Percentiles rank a stretch among this genome's conserved stretches.
Conservation (phyloP, 2,329 filamentous ascomycete species). For the Tolypocladium capitatum region DNA sequence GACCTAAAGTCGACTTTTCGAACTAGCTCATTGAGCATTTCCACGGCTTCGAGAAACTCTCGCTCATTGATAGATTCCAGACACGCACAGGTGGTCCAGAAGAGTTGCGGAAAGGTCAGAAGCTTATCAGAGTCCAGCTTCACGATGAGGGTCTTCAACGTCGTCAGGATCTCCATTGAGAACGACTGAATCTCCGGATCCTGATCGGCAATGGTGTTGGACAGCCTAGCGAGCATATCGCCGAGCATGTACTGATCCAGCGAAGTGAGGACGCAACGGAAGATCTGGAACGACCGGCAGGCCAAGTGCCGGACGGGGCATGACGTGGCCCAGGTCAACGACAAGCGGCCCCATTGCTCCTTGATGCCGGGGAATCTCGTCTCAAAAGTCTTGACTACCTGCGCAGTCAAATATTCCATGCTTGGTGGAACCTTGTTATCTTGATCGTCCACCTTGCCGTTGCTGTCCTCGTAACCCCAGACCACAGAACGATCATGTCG, state of each 20-base stretch:
- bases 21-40: slow-evolving; percentile 80
- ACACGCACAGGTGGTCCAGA: slow-evolving; percentile 96
- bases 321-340: slow-evolving; percentile 89
- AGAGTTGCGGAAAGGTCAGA: slow-evolving; percentile 82
- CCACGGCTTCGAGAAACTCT: slow-evolving; percentile 82
- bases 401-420: slow-evolving; percentile 73
- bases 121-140: slow-evolving; percentile 71
- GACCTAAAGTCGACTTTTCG: slow-evolving; percentile 71
- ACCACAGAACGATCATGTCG: slow-evolving; percentile 73
- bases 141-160: slow-evolving; percentile 78
- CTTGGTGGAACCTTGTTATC: slow-evolving; percentile 71
- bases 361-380: slow-evolving; percentile 75
- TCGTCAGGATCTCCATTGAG: slow-evolving; percentile 94
- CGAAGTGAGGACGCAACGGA: slow-evolving; percentile 81
- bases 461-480: slow-evolving; percentile 91
- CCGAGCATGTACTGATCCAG: slow-evolving; percentile 89
- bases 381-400: slow-evolving; percentile 77
- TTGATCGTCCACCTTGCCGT: slow-evolving; percentile 59
- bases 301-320: slow-evolving; percentile 91
- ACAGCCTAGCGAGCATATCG: slow-evolving; percentile 89
- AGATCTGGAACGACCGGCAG: slow-evolving; percentile 94
- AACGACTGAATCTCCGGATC: slow-evolving; percentile 92
- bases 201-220: slow-evolving; percentile 93
- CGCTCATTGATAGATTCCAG: slow-evolving; percentile 92
- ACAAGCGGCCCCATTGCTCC: slow-evolving; percentile 81